phyloP scores from a whole-genome alignment of 1,284 basidiomycete genomes.

The Cutaneotrichosporon sp. region DNA sequence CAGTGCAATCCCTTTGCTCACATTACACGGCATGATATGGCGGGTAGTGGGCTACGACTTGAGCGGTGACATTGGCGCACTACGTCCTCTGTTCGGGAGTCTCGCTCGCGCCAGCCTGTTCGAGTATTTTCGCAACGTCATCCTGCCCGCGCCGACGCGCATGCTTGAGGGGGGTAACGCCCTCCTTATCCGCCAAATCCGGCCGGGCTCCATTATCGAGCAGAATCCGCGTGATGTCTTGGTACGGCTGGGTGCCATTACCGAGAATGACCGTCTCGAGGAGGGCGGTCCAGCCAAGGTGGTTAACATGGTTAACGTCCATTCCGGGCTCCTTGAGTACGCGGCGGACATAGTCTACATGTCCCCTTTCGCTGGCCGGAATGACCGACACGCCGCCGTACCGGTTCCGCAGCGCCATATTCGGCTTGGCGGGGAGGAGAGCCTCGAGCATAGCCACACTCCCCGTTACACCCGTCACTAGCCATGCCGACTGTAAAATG shows the following conservation, averaged over 20 bases:
- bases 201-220: slow-evolving; percentile 4
- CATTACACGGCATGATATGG: too few relatives aligned
- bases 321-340: slow-evolving; percentile 5
- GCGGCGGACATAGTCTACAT: slow-evolving; percentile 10
- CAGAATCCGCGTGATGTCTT: slow-evolving; percentile 7
- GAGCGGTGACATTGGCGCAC: too few relatives aligned
- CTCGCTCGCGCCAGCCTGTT: too few relatives aligned
- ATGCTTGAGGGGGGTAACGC: slow-evolving; percentile 9
- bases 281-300: slow-evolving; percentile 14
- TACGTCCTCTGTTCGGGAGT: too few relatives aligned
- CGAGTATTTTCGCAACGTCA: too few relatives aligned
- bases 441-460: slow-evolving; percentile 7
- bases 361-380: slow-evolving; percentile 11
- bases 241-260: slow-evolving; percentile 4
- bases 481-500: slow-evolving; percentile 5
- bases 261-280: slow-evolving; percentile 13
- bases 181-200: slow-evolving; percentile 6
- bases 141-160: neutral
- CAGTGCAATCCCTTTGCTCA: too few relatives aligned
- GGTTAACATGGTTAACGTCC: slow-evolving; percentile 12
- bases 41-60: too few relatives aligned
- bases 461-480: slow-evolving; percentile 15
- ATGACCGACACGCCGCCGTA: slow-evolving; percentile 13
- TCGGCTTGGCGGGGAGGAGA: slow-evolving; percentile 4
- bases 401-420: slow-evolving; percentile 9